Evolutionary conservation across 2,329 filamentous ascomycete genomes (phyloP).

Genomic region (Clarireedia homoeocarpa): DNA sequence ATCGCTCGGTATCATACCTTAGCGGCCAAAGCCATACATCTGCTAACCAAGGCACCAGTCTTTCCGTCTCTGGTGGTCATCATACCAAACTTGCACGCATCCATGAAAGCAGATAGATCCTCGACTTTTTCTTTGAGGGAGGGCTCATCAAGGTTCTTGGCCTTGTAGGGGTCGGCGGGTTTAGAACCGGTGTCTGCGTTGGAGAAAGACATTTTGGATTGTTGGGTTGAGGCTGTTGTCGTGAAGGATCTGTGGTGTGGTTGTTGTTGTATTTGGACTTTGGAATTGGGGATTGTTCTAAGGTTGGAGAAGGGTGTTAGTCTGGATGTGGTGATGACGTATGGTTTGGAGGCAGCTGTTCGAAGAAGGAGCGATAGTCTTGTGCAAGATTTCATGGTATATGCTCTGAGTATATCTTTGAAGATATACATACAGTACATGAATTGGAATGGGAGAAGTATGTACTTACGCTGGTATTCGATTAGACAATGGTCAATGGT

Average conservation of each 20-base stretch:
- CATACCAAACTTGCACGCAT: constrained; percentile 75
- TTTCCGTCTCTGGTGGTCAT: constrained; percentile 69
- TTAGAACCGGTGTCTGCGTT: constrained; percentile 55
- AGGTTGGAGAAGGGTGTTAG: neutral
- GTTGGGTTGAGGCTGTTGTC: neutral
- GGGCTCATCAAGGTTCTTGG: constrained; percentile 55
- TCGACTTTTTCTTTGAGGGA: constrained; percentile 68
- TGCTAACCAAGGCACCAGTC: constrained; percentile 62
- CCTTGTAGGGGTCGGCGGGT: constrained; percentile 68
- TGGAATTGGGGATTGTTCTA: neutral
- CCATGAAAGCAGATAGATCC: constrained; percentile 64
- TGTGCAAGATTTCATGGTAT: no score
- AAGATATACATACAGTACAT: no score
- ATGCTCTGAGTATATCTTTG: no score
- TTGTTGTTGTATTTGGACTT: neutral
- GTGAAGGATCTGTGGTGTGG: neutral
- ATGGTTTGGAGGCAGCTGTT: neutral
- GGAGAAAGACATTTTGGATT: constrained; percentile 36
- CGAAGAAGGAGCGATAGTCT: neutral
- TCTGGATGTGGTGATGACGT: neutral
- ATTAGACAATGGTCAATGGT: no score
- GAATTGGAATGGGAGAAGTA: no score
- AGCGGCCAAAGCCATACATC: constrained; percentile 78
- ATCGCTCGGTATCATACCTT: constrained; percentile 44
- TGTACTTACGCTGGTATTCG: no score